These are phyloP conservation scores for Blumeriella jaapii DNA, from an alignment of 2,329 filamentous ascomycete species.

Conservation along the genomic window DNA sequence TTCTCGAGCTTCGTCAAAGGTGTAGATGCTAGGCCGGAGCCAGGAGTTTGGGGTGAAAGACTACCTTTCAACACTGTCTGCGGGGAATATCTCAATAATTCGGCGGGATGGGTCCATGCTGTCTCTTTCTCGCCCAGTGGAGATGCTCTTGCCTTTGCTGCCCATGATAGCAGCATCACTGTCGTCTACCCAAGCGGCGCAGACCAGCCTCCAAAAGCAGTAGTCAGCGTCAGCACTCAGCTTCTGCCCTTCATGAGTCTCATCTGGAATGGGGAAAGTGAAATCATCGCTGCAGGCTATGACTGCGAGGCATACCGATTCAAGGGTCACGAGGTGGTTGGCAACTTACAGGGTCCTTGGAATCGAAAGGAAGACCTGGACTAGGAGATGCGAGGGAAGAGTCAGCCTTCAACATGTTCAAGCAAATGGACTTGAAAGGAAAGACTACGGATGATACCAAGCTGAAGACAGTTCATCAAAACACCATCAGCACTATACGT, in stretches of 20 bases:
- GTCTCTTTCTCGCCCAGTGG: constrained; percentile 89
- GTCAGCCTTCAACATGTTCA: constrained; percentile 94
- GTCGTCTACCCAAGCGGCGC: constrained; percentile 89
- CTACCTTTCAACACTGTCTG: constrained; percentile 98
- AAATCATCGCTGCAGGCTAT: constrained; percentile 92
- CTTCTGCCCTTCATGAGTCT: constrained; percentile 85
- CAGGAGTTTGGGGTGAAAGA: constrained; percentile 86
- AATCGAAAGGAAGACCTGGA: constrained; percentile 45
- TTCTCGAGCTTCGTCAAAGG: constrained; percentile 96
- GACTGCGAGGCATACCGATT: constrained; percentile 86
- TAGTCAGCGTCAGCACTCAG: constrained; percentile 82
- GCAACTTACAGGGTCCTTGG: constrained; percentile 72
- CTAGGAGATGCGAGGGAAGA: constrained; percentile 60
- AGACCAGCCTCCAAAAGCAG: constrained; percentile 81
- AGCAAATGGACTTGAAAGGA: constrained; percentile 96
- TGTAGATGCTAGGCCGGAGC: constrained; percentile 73
- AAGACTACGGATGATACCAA: constrained; percentile 87
- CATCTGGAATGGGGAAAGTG: constrained; percentile 81
- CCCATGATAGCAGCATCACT: constrained; percentile 93
- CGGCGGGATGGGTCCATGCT: constrained; percentile 91
- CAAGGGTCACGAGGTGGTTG: constrained; percentile 69
- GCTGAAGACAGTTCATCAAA: constrained; percentile 91
- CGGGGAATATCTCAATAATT: constrained; percentile 91
- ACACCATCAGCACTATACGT: constrained; percentile 81
- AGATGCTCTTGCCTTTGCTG: constrained; percentile 84